These are phyloP conservation scores for Triangularia verruculosa DNA, from an alignment of 2,329 filamentous ascomycete genomes.

Conservation along the genomic window DNA sequence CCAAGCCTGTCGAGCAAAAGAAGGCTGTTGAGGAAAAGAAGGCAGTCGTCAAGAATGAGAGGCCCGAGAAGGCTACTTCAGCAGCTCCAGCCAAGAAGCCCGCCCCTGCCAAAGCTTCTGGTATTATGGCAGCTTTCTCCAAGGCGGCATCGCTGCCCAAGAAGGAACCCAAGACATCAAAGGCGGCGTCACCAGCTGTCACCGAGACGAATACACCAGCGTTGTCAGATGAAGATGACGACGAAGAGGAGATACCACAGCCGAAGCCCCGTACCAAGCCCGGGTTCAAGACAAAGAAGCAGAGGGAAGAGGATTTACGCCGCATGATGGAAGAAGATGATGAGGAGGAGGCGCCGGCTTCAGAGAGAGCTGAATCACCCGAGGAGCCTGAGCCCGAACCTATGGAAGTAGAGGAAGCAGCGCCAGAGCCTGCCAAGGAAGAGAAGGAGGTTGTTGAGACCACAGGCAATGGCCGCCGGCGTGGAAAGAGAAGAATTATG, in stretches of 20 bases:
- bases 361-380: constrained; percentile 36
- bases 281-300: constrained; percentile 48
- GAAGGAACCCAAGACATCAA: constrained; percentile 30
- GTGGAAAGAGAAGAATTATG: constrained; percentile 76
- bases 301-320: constrained; percentile 49
- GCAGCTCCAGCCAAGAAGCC: constrained; percentile 42
- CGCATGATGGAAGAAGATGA: constrained; percentile 50
- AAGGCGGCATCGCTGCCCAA: constrained; percentile 58
- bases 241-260: constrained; percentile 49
- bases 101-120: constrained; percentile 37
- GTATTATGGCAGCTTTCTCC: constrained; percentile 78
- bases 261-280: constrained; percentile 34
- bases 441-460: constrained; percentile 51
- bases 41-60: constrained; percentile 21
- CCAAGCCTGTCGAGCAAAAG: constrained; percentile 24
- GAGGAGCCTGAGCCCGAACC: constrained; percentile 39
- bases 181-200: constrained; percentile 33
- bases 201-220: constrained; percentile 52
- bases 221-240: constrained; percentile 55
- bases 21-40: constrained; percentile 38
- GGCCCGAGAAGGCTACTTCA: constrained; percentile 35
- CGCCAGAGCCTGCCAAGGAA: constrained; percentile 40
- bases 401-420: constrained; percentile 37
- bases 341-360: constrained; percentile 32
- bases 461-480: constrained; percentile 58